Evolutionary conservation across 306 rosid species (phyloP).

Genomic region (Cicer chorassanicum): DNA sequence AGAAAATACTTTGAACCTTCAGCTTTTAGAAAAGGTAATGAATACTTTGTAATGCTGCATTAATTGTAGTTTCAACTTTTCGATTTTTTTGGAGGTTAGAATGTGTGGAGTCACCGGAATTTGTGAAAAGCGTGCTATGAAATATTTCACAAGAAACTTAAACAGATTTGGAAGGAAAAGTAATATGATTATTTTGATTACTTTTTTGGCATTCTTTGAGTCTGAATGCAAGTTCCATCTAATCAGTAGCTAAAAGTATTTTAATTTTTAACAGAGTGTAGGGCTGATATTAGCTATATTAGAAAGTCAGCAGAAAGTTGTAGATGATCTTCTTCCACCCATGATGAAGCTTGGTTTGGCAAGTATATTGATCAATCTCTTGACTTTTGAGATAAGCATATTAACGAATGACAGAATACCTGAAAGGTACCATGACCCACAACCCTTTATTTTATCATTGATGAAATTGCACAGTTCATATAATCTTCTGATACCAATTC

Average conservation of each 20-base stretch:
- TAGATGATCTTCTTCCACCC: slow-evolving; percentile 65
- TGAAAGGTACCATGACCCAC: slow-evolving; percentile 70
- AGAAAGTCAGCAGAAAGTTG: slow-evolving; percentile 67
- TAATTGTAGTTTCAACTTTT: slow-evolving; percentile 22
- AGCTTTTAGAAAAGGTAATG: slow-evolving; percentile 85
- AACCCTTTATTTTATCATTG: slow-evolving; percentile 26
- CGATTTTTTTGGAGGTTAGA: slow-evolving; percentile 5
- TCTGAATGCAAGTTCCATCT: slow-evolving; percentile 32
- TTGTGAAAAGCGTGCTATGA: slow-evolving; percentile 10
- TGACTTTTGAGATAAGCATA: slow-evolving; percentile 69
- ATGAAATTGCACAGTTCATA: slow-evolving; percentile 31
- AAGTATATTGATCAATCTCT: slow-evolving; percentile 66
- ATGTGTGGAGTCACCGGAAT: slow-evolving; percentile 6
- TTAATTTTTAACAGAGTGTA: slow-evolving; percentile 61
- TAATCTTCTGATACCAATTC: slow-evolving; percentile 38
- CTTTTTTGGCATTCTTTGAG: slow-evolving; percentile 32
- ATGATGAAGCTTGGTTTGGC: slow-evolving; percentile 83
- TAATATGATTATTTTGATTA: background rate
- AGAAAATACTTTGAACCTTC: slow-evolving; percentile 80
- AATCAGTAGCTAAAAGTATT: slow-evolving; percentile 44
- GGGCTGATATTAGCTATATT: slow-evolving; percentile 73
- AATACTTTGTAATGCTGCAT: slow-evolving; percentile 27
- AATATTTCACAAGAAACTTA: slow-evolving; percentile 32
- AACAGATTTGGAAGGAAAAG: slow-evolving; percentile 5
- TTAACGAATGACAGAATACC: slow-evolving; percentile 62